Percentiles rank a stretch among this genome's conserved stretches.
These are phyloP conservation scores for Rhodomyrtus tomentosa DNA, from an alignment of 345 rosid genomes.

Conservation along the genomic window DNA sequence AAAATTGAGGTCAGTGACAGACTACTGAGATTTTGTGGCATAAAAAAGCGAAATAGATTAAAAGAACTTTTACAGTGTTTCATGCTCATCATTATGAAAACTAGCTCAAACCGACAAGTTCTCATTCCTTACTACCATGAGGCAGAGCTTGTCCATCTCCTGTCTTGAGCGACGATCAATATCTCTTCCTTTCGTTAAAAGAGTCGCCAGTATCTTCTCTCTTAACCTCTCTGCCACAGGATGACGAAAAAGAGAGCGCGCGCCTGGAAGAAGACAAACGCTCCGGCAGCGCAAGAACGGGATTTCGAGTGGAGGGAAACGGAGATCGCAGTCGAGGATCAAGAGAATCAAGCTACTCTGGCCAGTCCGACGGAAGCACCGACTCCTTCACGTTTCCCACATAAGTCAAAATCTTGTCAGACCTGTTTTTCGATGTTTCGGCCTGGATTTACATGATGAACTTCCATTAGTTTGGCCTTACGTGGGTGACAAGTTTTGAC, in stretches of 20 bases:
- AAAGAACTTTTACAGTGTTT: not conserved
- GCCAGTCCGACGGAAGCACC: constrained; percentile 39
- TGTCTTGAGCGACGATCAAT: not conserved
- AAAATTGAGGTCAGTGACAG: not conserved
- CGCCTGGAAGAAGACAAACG: not conserved
- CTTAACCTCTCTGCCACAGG: not conserved
- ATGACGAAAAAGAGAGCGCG: constrained; percentile 6
- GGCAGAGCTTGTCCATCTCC: not conserved
- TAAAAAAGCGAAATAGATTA: not conserved
- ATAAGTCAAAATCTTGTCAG: constrained; percentile 21
- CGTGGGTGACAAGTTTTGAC: not conserved
- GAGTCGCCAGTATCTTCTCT: not conserved
- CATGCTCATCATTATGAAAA: not conserved
- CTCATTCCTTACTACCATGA: not conserved
- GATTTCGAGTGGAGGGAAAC: not conserved
- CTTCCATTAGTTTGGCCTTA: not conserved
- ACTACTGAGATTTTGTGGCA: not conserved
- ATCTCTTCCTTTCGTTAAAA: not conserved
- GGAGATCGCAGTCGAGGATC: constrained; percentile 10
- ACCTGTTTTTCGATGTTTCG: not conserved
- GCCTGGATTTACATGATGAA: not conserved
- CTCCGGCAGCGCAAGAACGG: not conserved
- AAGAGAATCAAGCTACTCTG: constrained; percentile 33
- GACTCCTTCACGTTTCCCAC: constrained; percentile 69
- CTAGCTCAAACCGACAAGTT: not conserved